Percentiles rank a stretch among this genome's conserved stretches.
Conservation (phyloP, 345 rosid species). For the Eucalyptus marginata region DNA sequence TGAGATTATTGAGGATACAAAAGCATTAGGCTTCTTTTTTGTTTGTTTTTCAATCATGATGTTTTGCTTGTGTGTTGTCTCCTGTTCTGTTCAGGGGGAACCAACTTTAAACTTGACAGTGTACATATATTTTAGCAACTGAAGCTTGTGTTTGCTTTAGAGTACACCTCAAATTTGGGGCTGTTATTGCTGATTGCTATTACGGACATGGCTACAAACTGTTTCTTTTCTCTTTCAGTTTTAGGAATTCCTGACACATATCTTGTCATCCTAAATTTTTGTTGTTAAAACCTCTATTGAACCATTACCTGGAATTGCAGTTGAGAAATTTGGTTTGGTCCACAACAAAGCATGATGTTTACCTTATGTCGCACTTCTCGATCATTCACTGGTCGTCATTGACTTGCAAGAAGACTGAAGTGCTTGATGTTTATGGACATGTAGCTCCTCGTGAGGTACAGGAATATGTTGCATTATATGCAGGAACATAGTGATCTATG, state of each 20-base stretch:
- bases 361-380: slow-evolving; percentile 47
- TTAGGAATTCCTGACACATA: neutral
- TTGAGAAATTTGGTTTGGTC: slow-evolving; percentile 56
- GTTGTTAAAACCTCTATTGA: neutral
- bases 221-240: neutral
- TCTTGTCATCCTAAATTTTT: neutral
- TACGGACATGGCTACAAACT: neutral
- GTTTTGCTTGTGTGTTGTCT: neutral
- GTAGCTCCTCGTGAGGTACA: slow-evolving; percentile 40
- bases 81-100: neutral
- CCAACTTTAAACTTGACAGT: neutral
- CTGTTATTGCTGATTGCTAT: neutral
- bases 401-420: slow-evolving; percentile 34
- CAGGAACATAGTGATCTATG: neutral
- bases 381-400: slow-evolving; percentile 47
- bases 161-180: neutral
- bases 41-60: neutral
- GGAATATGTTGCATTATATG: neutral
- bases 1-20: neutral
- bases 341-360: slow-evolving; percentile 49
- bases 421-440: slow-evolving; percentile 46
- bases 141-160: neutral
- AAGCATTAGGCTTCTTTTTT: neutral
- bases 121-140: neutral
- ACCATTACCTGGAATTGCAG: slow-evolving; percentile 4